Percentiles rank a stretch among this genome's conserved stretches.
Conservation (phyloP, 768 basidiomycete genomes). For the Serendipita indica region DNA sequence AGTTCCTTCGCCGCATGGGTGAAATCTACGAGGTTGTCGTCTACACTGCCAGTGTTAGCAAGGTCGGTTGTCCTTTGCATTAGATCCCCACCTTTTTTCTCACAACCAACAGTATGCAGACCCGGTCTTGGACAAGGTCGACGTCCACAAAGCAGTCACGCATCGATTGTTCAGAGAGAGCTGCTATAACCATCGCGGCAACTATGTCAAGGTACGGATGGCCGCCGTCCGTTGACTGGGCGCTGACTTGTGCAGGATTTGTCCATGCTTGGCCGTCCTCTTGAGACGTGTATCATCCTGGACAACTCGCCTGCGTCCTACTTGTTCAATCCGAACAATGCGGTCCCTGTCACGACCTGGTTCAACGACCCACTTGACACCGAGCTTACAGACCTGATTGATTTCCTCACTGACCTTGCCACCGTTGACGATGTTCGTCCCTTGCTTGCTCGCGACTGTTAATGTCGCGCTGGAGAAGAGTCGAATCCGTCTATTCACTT, state of each 20-base stretch:
- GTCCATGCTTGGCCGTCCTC: constrained; percentile 90
- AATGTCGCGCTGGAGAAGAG: constrained; percentile 44
- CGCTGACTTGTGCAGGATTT: constrained; percentile 48
- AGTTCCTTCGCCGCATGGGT: constrained; percentile 95
- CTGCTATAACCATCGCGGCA: constrained; percentile 97
- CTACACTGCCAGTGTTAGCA: constrained; percentile 95
- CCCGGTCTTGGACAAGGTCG: constrained; percentile 93
- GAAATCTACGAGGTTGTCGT: constrained; percentile 97
- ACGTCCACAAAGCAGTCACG: constrained; percentile 78
- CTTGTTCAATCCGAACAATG: constrained; percentile 98
- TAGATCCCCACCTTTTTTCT: neutral
- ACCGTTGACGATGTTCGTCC: constrained; percentile 82
- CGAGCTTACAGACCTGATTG: constrained; percentile 87
- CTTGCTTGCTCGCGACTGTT: constrained; percentile 36
- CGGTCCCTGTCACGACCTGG: constrained; percentile 98
- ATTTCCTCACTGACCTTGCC: constrained; percentile 80
- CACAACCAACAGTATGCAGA: constrained; percentile 74
- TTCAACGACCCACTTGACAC: constrained; percentile 99
- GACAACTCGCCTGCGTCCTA: constrained; percentile 99
- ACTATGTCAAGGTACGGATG: constrained; percentile 83
- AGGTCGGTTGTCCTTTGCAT: constrained; percentile 37
- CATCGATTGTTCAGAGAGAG: constrained; percentile 95
- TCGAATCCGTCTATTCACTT: constrained; percentile 35
- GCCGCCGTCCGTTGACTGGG: neutral
- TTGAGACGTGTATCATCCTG: constrained; percentile 88